Percentiles rank a stretch among this genome's conserved stretches.
These are phyloP conservation scores for Zymoseptoria ardabiliae DNA, from an alignment of 2,329 filamentous ascomycete species.

Conservation along the genomic window DNA sequence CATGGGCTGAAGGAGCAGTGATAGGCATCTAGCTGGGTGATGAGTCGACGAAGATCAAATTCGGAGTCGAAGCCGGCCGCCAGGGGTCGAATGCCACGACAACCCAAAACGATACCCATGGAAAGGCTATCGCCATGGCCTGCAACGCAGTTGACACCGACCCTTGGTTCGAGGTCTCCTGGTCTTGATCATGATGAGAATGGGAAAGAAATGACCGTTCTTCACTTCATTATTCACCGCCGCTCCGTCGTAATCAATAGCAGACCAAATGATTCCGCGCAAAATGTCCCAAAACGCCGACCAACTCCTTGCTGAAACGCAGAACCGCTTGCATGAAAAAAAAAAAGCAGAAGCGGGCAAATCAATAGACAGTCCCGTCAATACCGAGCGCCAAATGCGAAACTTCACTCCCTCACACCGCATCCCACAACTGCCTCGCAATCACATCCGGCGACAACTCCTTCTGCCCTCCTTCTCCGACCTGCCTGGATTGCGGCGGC, in stretches of 20 bases:
- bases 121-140: too few relatives aligned
- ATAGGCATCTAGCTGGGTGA: too few relatives aligned
- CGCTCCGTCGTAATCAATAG: not conserved
- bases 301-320: slow-evolving; percentile 4
- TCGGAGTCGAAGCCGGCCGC: too few relatives aligned
- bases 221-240: not conserved
- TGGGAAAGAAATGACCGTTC: not conserved
- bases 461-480: slow-evolving; percentile 7
- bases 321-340: not conserved
- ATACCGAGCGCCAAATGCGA: not conserved
- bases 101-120: too few relatives aligned
- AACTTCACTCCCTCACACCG: not conserved
- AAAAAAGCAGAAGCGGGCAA: not conserved
- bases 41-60: too few relatives aligned
- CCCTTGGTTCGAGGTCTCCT: too few relatives aligned
- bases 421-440: slow-evolving; percentile 21
- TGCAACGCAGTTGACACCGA: too few relatives aligned
- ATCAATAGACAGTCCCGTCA: not conserved
- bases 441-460: slow-evolving; percentile 17
- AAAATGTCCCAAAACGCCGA: not conserved
- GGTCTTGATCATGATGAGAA: not conserved
- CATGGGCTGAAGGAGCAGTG: too few relatives aligned
- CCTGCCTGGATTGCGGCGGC: slow-evolving; percentile 14
- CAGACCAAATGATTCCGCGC: not conserved
- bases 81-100: too few relatives aligned